Percentiles rank a stretch among this genome's conserved stretches.
Evolutionary conservation across 2,329 filamentous ascomycete species (phyloP).

Genomic region (Hymenoscyphus fructigenus): DNA sequence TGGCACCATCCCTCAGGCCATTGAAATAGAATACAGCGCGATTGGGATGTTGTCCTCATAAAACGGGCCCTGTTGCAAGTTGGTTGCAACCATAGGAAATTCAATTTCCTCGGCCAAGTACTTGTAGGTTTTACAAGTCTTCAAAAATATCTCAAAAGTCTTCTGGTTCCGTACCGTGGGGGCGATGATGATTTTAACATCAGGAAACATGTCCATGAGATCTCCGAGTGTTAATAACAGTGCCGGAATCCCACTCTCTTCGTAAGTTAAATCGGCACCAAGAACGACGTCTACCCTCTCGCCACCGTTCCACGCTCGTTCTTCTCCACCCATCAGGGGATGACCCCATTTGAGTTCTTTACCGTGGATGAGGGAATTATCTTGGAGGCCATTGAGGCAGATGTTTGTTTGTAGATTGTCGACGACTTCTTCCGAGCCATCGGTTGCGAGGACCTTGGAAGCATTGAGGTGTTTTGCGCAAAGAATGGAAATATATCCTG

Average conservation of each 20-base stretch:
- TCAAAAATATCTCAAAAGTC: slow-evolving; percentile 65
- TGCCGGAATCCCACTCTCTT: slow-evolving; percentile 60
- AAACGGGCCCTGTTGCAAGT: slow-evolving; percentile 60
- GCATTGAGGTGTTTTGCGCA: slow-evolving; percentile 67
- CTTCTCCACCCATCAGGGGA: slow-evolving; percentile 38
- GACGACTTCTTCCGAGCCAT: slow-evolving; percentile 72
- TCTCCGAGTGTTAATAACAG: slow-evolving; percentile 65
- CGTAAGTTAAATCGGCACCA: slow-evolving; percentile 79
- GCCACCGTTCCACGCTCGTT: slow-evolving; percentile 43
- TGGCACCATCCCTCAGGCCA: slow-evolving; percentile 3
- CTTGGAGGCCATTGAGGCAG: slow-evolving; percentile 64
- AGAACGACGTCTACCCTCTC: slow-evolving; percentile 60
- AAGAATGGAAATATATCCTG: slow-evolving; percentile 72
- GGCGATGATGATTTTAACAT: slow-evolving; percentile 62
- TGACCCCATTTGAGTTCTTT: slow-evolving; percentile 53
- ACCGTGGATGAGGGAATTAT: slow-evolving; percentile 51
- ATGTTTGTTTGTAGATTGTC: slow-evolving; percentile 66
- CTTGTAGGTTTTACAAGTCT: slow-evolving; percentile 46
- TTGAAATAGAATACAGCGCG: slow-evolving; percentile 50
- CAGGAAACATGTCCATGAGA: slow-evolving; percentile 57
- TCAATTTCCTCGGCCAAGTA: slow-evolving; percentile 45
- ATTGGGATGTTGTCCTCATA: slow-evolving; percentile 61
- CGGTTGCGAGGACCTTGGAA: slow-evolving; percentile 63
- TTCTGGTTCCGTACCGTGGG: slow-evolving; percentile 69
- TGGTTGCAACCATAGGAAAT: slow-evolving; percentile 42